These are phyloP conservation scores for Pythium graminicola DNA, from an alignment of 352 stramenopile genomes.

Conservation along the genomic window DNA sequence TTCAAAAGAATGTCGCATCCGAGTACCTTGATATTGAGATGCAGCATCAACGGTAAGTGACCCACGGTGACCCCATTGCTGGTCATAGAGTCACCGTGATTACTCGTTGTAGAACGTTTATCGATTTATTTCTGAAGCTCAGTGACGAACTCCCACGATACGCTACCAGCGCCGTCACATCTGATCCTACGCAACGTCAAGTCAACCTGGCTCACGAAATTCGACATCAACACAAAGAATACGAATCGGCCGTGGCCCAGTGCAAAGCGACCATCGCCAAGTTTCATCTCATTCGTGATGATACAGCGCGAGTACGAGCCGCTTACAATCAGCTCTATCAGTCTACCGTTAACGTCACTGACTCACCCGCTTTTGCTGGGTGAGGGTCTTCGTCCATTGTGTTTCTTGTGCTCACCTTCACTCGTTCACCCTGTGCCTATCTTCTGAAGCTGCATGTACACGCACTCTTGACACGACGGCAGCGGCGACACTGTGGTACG, in stretches of 20 bases:
- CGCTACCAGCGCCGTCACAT: neutral
- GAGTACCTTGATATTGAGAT: constrained; percentile 38
- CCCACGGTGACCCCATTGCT: no score
- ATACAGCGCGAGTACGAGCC: constrained; percentile 17
- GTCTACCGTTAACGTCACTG: neutral
- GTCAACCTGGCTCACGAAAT: constrained; percentile 4
- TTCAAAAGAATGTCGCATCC: constrained; percentile 27
- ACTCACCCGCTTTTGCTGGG: neutral
- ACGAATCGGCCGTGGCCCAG: constrained; percentile 21
- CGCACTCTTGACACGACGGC: constrained; percentile 28
- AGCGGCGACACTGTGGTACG: constrained; percentile 27
- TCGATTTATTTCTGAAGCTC: constrained; percentile 47
- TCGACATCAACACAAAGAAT: constrained; percentile 23
- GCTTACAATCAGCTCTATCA: constrained; percentile 17
- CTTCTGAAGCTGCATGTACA: constrained; percentile 28
- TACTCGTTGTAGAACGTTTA: constrained; percentile 43
- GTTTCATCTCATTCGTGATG: constrained; percentile 20
- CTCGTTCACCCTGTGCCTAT: constrained; percentile 4
- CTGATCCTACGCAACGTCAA: neutral
- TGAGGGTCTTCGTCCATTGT: neutral
- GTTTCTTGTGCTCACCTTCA: neutral
- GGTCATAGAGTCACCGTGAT: no score
- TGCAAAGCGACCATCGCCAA: constrained; percentile 24
- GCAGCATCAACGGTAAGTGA: constrained; percentile 38
- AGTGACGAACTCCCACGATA: constrained; percentile 34